Percentiles rank a stretch among this genome's conserved stretches.
Evolutionary conservation across 768 basidiomycete genomes (phyloP).

Genomic region (Sporobolomyces phaffii): DNA sequence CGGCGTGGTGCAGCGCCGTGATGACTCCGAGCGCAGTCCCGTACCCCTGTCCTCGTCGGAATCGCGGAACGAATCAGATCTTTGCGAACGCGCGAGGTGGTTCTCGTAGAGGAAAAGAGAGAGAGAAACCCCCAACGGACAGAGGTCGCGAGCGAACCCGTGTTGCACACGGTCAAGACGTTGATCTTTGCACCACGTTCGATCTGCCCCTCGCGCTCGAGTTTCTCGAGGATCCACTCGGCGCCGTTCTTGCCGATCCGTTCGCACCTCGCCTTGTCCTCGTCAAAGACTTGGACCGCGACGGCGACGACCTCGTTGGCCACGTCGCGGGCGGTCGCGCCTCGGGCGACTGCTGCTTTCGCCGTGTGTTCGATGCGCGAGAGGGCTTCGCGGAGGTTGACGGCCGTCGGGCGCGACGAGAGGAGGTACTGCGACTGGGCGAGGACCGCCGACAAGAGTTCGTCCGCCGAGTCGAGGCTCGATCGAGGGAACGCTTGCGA

Average conservation of each 20-base stretch:
- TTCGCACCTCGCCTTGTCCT: conserved; percentile 81
- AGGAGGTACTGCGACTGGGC: conserved; percentile 65
- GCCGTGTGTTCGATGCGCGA: conserved; percentile 56
- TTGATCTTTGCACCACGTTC: conserved; percentile 56
- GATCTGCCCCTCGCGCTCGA: conserved; percentile 49
- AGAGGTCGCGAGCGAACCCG: conserved; percentile 90
- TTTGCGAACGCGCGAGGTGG: no score
- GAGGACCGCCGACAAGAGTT: conserved; percentile 56
- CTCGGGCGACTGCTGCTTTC: conserved; percentile 41
- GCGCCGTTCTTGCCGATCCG: conserved; percentile 78
- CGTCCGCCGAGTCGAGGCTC: conserved; percentile 45
- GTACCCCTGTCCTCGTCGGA: no score
- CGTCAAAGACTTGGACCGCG: conserved; percentile 67
- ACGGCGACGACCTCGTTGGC: conserved; percentile 58
- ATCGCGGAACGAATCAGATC: no score
- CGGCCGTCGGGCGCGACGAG: conserved; percentile 89
- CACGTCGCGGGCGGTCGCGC: conserved; percentile 15
- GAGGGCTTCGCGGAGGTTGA: conserved; percentile 84
- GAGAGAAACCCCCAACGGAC: no score
- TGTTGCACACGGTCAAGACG: conserved; percentile 87
- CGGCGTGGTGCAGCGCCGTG: conserved; percentile 74
- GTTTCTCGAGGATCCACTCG: conserved; percentile 66
- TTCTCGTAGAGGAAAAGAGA: background rate
- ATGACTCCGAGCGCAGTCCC: conserved; percentile 92
- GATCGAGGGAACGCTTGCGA: conserved; percentile 54